Percentiles rank a stretch among this genome's conserved stretches.
Conservation (phyloP, 2,329 filamentous ascomycete genomes). For the Trichoderma afroharzianum region DNA sequence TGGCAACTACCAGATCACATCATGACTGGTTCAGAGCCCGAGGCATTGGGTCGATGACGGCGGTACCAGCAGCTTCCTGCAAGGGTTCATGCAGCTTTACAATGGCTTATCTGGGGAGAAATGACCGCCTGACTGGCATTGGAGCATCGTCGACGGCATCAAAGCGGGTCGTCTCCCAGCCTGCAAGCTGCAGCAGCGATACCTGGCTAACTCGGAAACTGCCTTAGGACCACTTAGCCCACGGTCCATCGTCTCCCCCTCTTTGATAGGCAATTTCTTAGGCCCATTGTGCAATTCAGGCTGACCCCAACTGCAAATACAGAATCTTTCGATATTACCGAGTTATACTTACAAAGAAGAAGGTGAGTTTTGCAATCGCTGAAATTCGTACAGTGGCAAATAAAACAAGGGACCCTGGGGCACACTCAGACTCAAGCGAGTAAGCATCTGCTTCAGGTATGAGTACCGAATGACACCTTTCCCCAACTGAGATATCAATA, state of each 20-base stretch:
- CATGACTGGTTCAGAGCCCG: constrained; percentile 4
- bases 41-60: constrained; percentile 4
- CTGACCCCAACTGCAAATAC: not conserved
- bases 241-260: not conserved
- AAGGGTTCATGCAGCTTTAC: constrained; percentile 13
- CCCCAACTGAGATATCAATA: not conserved
- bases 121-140: constrained; percentile 13
- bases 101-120: constrained; percentile 12
- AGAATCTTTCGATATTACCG: not conserved
- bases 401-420: not conserved
- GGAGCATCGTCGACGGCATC: constrained; percentile 6
- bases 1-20: not conserved
- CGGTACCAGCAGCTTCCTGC: not conserved
- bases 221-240: not conserved
- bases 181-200: not conserved
- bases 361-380: not conserved
- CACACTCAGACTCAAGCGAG: not conserved
- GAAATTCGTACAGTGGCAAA: not conserved
- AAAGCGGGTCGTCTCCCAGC: not conserved
- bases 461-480: not conserved
- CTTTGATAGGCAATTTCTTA: not conserved
- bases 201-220: not conserved
- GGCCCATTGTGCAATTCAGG: not conserved
- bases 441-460: constrained; percentile 3
- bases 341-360: not conserved